A percentile compares a stretch with the other conserved stretches of the same genome.
phyloP scores from a whole-genome alignment of 257 asterid species.

The Gentiana dahurica region DNA sequence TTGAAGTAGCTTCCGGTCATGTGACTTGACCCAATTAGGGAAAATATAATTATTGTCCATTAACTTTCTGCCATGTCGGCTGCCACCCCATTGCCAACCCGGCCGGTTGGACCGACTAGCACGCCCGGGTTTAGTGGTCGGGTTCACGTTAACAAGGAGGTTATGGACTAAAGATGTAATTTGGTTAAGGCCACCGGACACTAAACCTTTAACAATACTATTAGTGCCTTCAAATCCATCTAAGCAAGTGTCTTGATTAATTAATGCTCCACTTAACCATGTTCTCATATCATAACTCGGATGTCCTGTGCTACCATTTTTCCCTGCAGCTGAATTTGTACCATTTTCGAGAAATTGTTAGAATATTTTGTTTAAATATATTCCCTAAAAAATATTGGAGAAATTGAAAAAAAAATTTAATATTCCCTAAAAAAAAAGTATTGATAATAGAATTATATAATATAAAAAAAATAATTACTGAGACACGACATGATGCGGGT shows the following conservation, averaged over 20 bases:
- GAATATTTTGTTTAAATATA: too few relatives aligned
- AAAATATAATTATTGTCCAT: conserved; percentile 6
- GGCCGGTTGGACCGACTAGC: conserved; percentile 9
- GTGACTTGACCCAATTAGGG: conserved; percentile 37
- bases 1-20: conserved; percentile 34
- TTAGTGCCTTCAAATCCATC: conserved; percentile 44
- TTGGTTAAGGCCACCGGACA: conserved; percentile 19
- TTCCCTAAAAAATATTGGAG: too few relatives aligned
- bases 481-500: too few relatives aligned
- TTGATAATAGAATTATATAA: too few relatives aligned
- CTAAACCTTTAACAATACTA: conserved; percentile 9
- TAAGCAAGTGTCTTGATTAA: conserved; percentile 45
- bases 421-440: too few relatives aligned
- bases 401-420: too few relatives aligned
- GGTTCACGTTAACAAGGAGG: conserved; percentile 22
- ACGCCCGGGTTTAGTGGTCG: conserved; percentile 6
- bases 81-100: not conserved
- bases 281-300: conserved; percentile 35
- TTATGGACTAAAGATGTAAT: conserved; percentile 21
- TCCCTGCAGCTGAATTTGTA: conserved; percentile 13
- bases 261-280: conserved; percentile 45
- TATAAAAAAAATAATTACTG: too few relatives aligned
- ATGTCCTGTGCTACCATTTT: conserved; percentile 34
- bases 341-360: not conserved
- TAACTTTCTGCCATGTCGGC: conserved; percentile 27